phyloP scores from a whole-genome alignment of 2,329 filamentous ascomycete species.

The Graphilbum fragrans region DNA sequence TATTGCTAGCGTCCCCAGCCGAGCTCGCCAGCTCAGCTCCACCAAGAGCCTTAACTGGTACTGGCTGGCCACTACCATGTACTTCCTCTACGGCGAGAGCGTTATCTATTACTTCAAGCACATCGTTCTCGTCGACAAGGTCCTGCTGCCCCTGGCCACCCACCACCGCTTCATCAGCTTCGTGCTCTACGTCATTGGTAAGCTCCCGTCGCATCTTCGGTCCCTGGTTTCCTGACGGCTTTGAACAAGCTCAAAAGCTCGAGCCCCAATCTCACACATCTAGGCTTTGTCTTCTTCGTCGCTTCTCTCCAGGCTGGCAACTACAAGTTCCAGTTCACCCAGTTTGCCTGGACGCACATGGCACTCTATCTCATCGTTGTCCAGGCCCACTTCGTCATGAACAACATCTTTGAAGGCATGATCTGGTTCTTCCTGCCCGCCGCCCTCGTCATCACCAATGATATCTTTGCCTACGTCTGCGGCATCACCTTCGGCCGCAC shows the following conservation, averaged over 20 bases:
- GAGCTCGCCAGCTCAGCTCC: constrained; percentile 79
- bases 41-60: constrained; percentile 99
- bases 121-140: constrained; percentile 86
- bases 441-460: constrained; percentile 91
- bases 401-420: constrained; percentile 99
- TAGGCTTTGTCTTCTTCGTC: constrained; percentile 97
- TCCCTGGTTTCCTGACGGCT: constrained; percentile 14
- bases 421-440: constrained; percentile 99
- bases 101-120: constrained; percentile 99
- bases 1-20: constrained; percentile 87
- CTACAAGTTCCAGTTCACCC: constrained; percentile 97
- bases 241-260: too few relatives aligned
- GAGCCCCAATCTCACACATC: not conserved
- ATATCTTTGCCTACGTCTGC: constrained; percentile 96
- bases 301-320: constrained; percentile 87
- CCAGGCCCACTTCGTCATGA: constrained; percentile 98
- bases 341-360: constrained; percentile 99
- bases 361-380: constrained; percentile 95
- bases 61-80: constrained; percentile 97
- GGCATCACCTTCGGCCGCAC: constrained; percentile 95
- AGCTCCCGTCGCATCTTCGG: not conserved
- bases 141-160: constrained; percentile 83
- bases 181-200: constrained; percentile 93
- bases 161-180: constrained; percentile 99
- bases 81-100: constrained; percentile 96